Evolutionary conservation across 305 asterid genomes (phyloP), one percentile per base, ranked within the genome.

Genomic region (Fraxinus angustifolia): DNA sequence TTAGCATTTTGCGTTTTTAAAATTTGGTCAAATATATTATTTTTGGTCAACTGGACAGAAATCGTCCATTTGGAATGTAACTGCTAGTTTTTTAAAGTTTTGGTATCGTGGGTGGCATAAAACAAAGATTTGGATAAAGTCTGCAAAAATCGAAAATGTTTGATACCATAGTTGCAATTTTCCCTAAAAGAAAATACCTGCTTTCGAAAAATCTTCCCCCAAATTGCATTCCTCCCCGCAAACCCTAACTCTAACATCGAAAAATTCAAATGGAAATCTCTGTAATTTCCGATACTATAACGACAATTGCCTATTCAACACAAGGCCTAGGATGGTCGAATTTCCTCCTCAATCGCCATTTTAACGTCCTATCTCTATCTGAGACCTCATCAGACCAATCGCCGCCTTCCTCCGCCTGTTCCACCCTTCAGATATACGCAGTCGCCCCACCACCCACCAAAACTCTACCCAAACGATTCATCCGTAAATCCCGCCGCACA

Each of bases 391-490:
- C 89, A 38, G 95, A 93, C 36, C 93, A 88, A 78, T 84, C 82
- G 30, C 82, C 81, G 2, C 88, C 80, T 42, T 33, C 65, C 16
- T 78, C 81, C 23, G 65, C 72, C 10, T 78, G 70, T 8, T 17
- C 6, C 33, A 26, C 19, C 11, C 83, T 86, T 79, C 89, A 82
- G 38, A 83, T 93, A 72, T 87, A 90, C 16, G 92, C 97, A n/a
- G 88, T 77, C 0, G 89, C 93, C 1, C 88, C 82, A 2, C 95
- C 97, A 0, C 87, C 90, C n/a, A 94, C 91, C 3, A 83, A 83
- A 81, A 85, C 95, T 2, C 81, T 90, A 7, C 92, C 97, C 17
- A 86, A 86, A 28, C 87, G 87, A 48, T 79, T 88, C 78, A 76
- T 83, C 50, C 92, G 91, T 28, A 89, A 82, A 30, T 76, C 84